These are phyloP conservation scores for Raffaelea ambrosiae DNA, from an alignment of 2,329 filamentous ascomycete species.

Conservation along the genomic window DNA sequence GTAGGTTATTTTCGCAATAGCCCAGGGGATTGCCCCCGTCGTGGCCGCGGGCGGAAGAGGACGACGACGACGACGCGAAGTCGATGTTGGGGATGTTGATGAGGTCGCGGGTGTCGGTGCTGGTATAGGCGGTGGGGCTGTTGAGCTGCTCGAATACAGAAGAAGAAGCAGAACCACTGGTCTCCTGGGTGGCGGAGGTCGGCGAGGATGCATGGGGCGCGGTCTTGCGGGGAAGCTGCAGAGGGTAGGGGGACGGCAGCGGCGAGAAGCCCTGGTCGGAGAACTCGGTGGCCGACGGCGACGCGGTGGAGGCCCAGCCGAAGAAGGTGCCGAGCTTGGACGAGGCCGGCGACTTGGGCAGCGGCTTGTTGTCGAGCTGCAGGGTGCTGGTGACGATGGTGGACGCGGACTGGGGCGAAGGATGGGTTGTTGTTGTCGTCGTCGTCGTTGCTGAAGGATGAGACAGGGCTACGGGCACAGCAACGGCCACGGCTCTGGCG, in stretches of 20 bases:
- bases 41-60: slow-evolving; percentile 18
- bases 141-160: slow-evolving; percentile 1
- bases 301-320: slow-evolving; percentile 41
- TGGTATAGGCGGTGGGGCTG: background rate
- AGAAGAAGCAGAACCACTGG: slow-evolving; percentile 23
- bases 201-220: slow-evolving; percentile 32
- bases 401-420: slow-evolving; percentile 8
- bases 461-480: background rate
- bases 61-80: background rate
- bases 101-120: slow-evolving; percentile 3
- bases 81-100: background rate
- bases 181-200: slow-evolving; percentile 22
- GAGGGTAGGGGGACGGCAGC: slow-evolving; percentile 43
- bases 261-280: slow-evolving; percentile 39
- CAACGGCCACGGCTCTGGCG: background rate
- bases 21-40: slow-evolving; percentile 34
- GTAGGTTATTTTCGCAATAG: slow-evolving; percentile 43
- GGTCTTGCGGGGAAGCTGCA: slow-evolving; percentile 23
- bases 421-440: slow-evolving; percentile 2
- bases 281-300: slow-evolving; percentile 38
- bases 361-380: slow-evolving; percentile 14
- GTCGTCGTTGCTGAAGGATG: slow-evolving; percentile 5
- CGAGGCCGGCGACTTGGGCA: slow-evolving; percentile 45
- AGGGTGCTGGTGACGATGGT: background rate
- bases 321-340: slow-evolving; percentile 44